These are phyloP conservation scores for Pezicula rhizophila DNA, from an alignment of 2,329 filamentous ascomycete species.

Conservation along the genomic window DNA sequence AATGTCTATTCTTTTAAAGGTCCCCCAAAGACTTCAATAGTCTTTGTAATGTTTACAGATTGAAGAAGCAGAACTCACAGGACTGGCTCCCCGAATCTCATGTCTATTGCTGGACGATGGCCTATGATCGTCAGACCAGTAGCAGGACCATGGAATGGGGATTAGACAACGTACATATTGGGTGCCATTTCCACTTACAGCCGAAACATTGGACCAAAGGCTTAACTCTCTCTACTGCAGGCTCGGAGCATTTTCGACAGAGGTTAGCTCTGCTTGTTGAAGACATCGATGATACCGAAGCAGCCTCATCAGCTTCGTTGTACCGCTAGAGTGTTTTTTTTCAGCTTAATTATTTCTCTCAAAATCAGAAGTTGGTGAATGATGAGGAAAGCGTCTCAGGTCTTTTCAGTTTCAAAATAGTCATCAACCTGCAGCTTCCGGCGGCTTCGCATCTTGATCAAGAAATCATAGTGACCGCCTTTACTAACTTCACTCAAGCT, in stretches of 20 bases:
- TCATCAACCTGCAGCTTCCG: slow-evolving; percentile 32
- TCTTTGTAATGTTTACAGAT: no score
- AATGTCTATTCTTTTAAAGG: neutral
- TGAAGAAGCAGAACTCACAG: no score
- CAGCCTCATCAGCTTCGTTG: slow-evolving; percentile 13
- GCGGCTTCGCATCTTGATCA: slow-evolving; percentile 24
- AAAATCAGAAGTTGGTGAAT: slow-evolving; percentile 1
- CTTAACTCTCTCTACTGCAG: slow-evolving; percentile 5
- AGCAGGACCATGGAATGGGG: neutral
- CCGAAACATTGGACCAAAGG: slow-evolving; percentile 13
- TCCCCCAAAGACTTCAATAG: neutral
- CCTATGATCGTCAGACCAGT: neutral
- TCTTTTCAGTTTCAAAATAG: slow-evolving; percentile 64
- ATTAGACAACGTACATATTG: neutral
- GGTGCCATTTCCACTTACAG: slow-evolving; percentile 16
- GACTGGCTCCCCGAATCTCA: neutral
- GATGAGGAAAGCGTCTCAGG: slow-evolving; percentile 48
- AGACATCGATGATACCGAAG: slow-evolving; percentile 18
- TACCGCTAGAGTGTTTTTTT: slow-evolving; percentile 1
- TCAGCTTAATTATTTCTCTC: slow-evolving; percentile 8
- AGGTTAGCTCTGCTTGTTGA: slow-evolving; percentile 8
- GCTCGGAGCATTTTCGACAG: slow-evolving; percentile 17
- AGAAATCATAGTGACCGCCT: slow-evolving; percentile 8
- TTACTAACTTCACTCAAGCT: slow-evolving; percentile 9
- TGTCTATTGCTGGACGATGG: neutral